Percentiles rank a stretch among this genome's conserved stretches.
Evolutionary conservation across 225 moss, liverwort and hornwort genomes (phyloP).

Genomic region (Marchantia paleacea): DNA sequence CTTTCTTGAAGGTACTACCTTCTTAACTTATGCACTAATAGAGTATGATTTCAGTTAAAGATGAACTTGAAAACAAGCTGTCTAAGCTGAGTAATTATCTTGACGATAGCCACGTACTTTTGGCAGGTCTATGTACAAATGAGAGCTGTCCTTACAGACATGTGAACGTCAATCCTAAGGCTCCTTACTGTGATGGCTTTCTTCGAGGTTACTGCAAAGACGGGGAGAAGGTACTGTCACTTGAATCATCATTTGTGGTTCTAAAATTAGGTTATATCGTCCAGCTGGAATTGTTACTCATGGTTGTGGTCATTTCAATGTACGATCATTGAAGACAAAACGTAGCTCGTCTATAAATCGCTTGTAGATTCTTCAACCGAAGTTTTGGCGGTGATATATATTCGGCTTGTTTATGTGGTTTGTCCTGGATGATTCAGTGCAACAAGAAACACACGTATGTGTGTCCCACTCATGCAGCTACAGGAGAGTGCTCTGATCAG

Average conservation of each 20-base stretch:
- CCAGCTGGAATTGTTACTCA: no score
- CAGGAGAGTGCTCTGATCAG: constrained; percentile 63
- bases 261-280: no score
- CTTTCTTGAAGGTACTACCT: constrained; percentile 83
- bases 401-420: background rate
- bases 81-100: background rate
- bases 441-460: constrained; percentile 97
- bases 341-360: no score
- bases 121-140: constrained; percentile 89
- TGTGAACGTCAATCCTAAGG: constrained; percentile 86
- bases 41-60: background rate
- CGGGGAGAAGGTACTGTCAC: constrained; percentile 69
- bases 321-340: no score
- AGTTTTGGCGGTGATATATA: background rate
- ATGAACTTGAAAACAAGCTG: background rate
- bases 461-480: constrained; percentile 73
- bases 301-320: no score
- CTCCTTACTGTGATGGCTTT: constrained; percentile 85
- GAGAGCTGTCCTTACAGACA: constrained; percentile 92
- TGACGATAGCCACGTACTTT: constrained; percentile 7
- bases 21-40: no score
- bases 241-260: no score
- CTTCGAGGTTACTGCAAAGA: constrained; percentile 95
- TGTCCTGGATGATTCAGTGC: constrained; percentile 53
- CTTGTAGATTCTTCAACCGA: no score